Evolutionary conservation across 2,329 filamentous ascomycete genomes (phyloP).

Genomic region (Myriosclerotinia duriaeana): DNA sequence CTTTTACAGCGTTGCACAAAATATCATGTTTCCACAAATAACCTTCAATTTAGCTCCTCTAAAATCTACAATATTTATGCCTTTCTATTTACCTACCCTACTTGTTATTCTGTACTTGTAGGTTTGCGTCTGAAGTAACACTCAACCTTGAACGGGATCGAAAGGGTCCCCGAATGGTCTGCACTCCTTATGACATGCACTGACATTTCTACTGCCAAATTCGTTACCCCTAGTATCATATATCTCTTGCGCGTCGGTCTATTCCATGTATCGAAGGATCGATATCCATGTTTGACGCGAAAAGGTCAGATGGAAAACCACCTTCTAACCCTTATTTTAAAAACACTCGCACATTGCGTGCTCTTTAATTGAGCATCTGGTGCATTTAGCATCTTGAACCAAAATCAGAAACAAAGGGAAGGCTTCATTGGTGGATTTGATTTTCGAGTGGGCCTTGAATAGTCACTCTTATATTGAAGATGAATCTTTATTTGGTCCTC

Average conservation of each 20-base stretch:
- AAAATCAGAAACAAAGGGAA: no score
- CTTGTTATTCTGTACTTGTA: background rate
- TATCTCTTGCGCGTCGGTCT: background rate
- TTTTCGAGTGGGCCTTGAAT: no score
- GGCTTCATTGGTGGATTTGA: no score
- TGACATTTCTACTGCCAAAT: background rate
- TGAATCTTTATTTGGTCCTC: no score
- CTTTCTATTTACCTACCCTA: no score
- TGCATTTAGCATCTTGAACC: no score
- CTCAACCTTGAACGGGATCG: background rate
- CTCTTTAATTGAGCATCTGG: no score
- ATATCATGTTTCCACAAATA: background rate
- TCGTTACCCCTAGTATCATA: background rate
- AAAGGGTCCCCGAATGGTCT: slow-evolving; percentile 4
- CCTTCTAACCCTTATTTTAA: background rate
- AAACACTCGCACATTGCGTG: no score
- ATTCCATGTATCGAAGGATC: background rate
- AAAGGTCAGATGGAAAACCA: background rate
- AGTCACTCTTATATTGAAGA: no score
- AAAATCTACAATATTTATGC: background rate
- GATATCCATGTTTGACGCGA: background rate
- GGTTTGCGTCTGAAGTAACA: background rate
- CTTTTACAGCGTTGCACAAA: background rate
- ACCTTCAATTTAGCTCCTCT: no score
- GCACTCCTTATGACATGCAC: background rate